Conservation (phyloP, 2,329 filamentous ascomycete species). For the Apiospora koreana region DNA sequence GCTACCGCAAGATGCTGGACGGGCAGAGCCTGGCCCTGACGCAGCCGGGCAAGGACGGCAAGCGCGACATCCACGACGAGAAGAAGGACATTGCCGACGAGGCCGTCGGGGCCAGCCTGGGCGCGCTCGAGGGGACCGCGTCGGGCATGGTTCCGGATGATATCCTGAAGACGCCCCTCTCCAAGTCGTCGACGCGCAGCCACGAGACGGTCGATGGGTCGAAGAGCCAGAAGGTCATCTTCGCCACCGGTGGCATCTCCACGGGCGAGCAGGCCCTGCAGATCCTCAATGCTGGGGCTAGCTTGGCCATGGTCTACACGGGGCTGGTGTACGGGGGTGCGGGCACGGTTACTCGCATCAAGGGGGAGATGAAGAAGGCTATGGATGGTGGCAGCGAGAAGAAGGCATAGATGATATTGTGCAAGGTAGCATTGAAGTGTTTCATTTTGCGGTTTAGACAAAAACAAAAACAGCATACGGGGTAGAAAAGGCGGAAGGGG, state of each 20-base stretch:
- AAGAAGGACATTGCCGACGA: slow-evolving; percentile 31
- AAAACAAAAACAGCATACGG: neutral
- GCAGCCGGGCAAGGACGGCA: slow-evolving; percentile 15
- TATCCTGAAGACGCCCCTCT: slow-evolving; percentile 4
- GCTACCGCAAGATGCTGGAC: slow-evolving; percentile 74
- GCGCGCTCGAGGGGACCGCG: slow-evolving; percentile 36
- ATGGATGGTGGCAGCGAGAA: slow-evolving; percentile 23
- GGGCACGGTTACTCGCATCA: slow-evolving; percentile 66
- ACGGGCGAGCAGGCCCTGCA: slow-evolving; percentile 81
- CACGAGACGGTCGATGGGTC: slow-evolving; percentile 17
- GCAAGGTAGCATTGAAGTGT: neutral
- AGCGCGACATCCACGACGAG: slow-evolving; percentile 15
- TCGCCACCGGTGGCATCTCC: slow-evolving; percentile 91
- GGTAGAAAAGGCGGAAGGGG: neutral
- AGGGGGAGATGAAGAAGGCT: slow-evolving; percentile 58
- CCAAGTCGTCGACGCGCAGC: slow-evolving; percentile 15
- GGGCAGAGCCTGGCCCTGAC: slow-evolving; percentile 42
- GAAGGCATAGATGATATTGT: slow-evolving; percentile 16
- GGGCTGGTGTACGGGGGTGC: slow-evolving; percentile 65
- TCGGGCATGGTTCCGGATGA: slow-evolving; percentile 29
- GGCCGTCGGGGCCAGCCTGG: slow-evolving; percentile 34
- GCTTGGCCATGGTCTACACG: slow-evolving; percentile 90
- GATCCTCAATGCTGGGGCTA: slow-evolving; percentile 85
- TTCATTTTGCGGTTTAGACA: neutral
- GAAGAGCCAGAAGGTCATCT: slow-evolving; percentile 72